These are phyloP conservation scores for Trichoderma gracile DNA, from an alignment of 2,329 filamentous ascomycete species.

Conservation along the genomic window DNA sequence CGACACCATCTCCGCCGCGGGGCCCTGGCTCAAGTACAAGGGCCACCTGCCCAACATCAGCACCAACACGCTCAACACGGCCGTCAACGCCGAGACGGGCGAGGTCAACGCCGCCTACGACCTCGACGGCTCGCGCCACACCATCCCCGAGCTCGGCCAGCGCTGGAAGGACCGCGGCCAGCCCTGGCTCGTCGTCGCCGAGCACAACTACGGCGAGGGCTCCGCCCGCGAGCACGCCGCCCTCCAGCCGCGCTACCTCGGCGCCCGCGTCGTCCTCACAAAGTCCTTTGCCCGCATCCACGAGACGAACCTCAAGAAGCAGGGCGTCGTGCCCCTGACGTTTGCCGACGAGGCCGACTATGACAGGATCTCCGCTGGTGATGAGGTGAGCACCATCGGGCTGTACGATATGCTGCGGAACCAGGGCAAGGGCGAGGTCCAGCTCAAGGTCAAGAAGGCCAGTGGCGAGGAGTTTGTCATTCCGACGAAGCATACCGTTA, in stretches of 20 bases:
- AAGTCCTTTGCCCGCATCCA: constrained; percentile 92
- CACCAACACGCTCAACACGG: constrained; percentile 95
- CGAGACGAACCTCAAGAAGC: constrained; percentile 96
- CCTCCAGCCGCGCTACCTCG: constrained; percentile 86
- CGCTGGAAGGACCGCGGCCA: constrained; percentile 75
- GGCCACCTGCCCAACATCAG: constrained; percentile 97
- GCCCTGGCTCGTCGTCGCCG: constrained; percentile 91
- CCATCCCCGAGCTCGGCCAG: constrained; percentile 84
- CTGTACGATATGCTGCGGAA: constrained; percentile 77
- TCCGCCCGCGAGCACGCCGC: constrained; percentile 88
- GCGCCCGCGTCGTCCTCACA: constrained; percentile 76
- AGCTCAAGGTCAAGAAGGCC: constrained; percentile 63
- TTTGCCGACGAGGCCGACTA: constrained; percentile 90
- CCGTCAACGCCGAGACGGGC: constrained; percentile 85
- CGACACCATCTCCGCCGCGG: constrained; percentile 95
- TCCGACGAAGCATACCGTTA: constrained; percentile 83
- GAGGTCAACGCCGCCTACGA: constrained; percentile 95
- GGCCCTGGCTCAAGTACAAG: constrained; percentile 99
- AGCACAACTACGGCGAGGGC: constrained; percentile 96
- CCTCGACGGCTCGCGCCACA: constrained; percentile 68
- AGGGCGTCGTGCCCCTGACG: constrained; percentile 91
- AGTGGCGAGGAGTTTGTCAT: constrained; percentile 67
- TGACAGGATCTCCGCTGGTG: constrained; percentile 77
- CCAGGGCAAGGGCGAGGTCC: constrained; percentile 76
- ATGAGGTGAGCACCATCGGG: constrained; percentile 79